Percentiles rank a stretch among this genome's conserved stretches.
Evolutionary conservation across 495 filamentous ascomycete genomes (phyloP).

Genomic region (Parathielavia appendiculata): DNA sequence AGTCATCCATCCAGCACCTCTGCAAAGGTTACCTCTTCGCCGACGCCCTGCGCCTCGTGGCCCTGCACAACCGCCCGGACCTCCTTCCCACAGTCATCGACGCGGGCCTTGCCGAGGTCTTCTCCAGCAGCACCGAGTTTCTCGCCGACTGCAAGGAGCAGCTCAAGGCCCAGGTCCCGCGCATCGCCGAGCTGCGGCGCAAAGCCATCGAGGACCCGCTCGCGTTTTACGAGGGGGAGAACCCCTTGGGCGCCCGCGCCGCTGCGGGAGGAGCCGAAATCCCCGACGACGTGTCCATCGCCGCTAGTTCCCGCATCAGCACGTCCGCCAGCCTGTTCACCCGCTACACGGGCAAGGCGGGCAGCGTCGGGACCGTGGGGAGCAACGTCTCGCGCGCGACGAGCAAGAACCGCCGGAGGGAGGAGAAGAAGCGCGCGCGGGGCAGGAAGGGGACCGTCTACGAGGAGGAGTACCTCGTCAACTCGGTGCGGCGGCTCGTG

Average conservation of each 20-base stretch:
- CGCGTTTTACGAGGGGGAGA: constrained; percentile 68
- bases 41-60: constrained; percentile 69
- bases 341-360: constrained; percentile 69
- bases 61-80: constrained; percentile 40
- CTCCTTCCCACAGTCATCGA: constrained; percentile 58
- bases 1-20: constrained; percentile 59
- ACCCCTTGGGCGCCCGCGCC: constrained; percentile 30
- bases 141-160: constrained; percentile 87
- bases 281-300: constrained; percentile 87
- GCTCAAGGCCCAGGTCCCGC: constrained; percentile 73
- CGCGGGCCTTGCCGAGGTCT: constrained; percentile 67
- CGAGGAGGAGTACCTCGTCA: constrained; percentile 94
- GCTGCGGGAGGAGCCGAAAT: constrained; percentile 57
- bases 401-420: constrained; percentile 72
- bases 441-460: constrained; percentile 96
- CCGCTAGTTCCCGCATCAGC: constrained; percentile 74
- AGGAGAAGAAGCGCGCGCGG: constrained; percentile 90
- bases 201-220: constrained; percentile 80
- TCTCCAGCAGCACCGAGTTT: constrained; percentile 75
- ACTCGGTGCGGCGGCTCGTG: constrained; percentile 74
- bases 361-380: constrained; percentile 58
- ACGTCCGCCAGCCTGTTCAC: constrained; percentile 81
- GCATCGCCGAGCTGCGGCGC: constrained; percentile 70
- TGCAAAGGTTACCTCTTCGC: constrained; percentile 82
- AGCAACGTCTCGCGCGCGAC: constrained; percentile 66